Evolutionary conservation across 2,329 filamentous ascomycete species (phyloP).

Genomic region (Cladosporium sp.): DNA sequence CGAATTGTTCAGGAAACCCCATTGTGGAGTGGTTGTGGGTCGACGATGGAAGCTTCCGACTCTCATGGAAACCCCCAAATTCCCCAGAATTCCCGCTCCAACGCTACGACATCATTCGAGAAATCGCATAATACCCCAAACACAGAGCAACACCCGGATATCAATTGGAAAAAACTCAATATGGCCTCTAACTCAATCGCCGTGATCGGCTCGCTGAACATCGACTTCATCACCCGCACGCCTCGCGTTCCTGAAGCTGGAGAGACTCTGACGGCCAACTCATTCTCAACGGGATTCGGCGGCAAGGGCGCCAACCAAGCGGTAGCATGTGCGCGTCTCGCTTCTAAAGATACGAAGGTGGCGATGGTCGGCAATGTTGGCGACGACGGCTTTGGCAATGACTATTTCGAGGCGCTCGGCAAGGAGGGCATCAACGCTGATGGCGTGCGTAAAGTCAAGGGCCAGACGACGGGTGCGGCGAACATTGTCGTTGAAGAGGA

Average conservation of each 20-base stretch:
- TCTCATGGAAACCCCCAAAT: constrained; percentile 2
- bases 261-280: constrained; percentile 76
- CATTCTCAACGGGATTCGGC: constrained; percentile 74
- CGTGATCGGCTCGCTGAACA: constrained; percentile 88
- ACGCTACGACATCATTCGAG: not conserved
- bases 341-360: constrained; percentile 33
- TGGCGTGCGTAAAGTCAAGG: constrained; percentile 34
- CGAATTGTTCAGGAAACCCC: not conserved
- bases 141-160: not conserved
- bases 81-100: not conserved
- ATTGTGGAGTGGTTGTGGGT: constrained; percentile 1
- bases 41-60: not conserved
- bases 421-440: constrained; percentile 40
- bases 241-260: constrained; percentile 75
- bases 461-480: constrained; percentile 42
- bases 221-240: constrained; percentile 85
- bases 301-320: constrained; percentile 96
- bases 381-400: constrained; percentile 37
- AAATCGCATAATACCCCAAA: not conserved
- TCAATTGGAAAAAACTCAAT: not conserved
- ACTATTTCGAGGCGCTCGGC: constrained; percentile 36
- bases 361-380: constrained; percentile 47
- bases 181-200: constrained; percentile 51
- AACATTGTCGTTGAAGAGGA: constrained; percentile 45
- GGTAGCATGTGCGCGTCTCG: constrained; percentile 43